Evolutionary conservation across 2,329 filamentous ascomycete genomes (phyloP), one percentile per base, ranked within the genome.

Genomic region (Pestalotiopsis sp.): DNA sequence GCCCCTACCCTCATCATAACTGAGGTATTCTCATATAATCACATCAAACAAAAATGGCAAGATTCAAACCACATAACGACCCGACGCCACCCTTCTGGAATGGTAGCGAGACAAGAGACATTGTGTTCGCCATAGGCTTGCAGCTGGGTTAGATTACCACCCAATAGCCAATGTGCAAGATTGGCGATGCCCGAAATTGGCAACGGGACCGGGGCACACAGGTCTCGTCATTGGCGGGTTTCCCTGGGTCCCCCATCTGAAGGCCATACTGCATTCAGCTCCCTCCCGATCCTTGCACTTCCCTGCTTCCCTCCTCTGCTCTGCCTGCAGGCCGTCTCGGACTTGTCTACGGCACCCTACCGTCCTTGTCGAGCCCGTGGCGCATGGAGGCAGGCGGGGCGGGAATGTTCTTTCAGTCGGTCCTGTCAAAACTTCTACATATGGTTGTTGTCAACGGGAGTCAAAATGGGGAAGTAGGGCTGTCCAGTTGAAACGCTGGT

Each of bases 181-280:
- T 57, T 41, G 64, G 31, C 41, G 45, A 66, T 27, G 65, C 52
- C 20, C 27, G 27, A 57, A 59, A 66, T 25, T 56, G 27, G 65
- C 23, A 58, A 59, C 41, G 36, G 14, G n/a, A 38, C 23, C 65
- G 23, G 56, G 27, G 13, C 27, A 45, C 40, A 31, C 52, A 59
- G 40, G 52, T 56, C 41, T 66, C 14, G 9, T 59, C 23, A 60
- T 66, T 66, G 65, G 65, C 65, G 65, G 56, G 23, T 59, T 65
- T 59, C 20, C 9, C 20, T 13, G 45, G n/a, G 36, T 14, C 31
- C 41, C 59, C 36, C 64, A 17, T 56, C 27, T 25, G 40, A n/a
- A 6, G 7, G 25, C 64, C 23, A 56, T 31, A 66, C 40, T 41
- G 20, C 20, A 66, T 59, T 36, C 52, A 60, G 52, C 12, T 60